These are phyloP conservation scores for Pseudisothecium myosuroides DNA, from an alignment of 225 moss, liverwort and hornwort species.

Conservation along the genomic window DNA sequence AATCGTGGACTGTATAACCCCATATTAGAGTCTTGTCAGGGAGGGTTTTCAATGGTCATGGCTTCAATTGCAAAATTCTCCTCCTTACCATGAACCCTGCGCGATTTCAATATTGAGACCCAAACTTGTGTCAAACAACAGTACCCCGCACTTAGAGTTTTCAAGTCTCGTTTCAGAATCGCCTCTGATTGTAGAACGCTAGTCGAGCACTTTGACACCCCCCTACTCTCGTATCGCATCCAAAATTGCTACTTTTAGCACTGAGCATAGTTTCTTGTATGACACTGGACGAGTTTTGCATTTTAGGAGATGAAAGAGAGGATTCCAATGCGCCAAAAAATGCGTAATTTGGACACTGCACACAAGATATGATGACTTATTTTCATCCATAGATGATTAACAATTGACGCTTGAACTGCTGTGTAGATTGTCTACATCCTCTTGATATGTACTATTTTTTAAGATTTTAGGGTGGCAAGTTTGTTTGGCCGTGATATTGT, in stretches of 20 bases:
- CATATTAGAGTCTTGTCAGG: neutral
- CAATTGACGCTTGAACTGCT: neutral
- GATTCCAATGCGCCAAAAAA: neutral
- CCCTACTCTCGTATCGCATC: neutral
- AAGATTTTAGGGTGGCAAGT: neutral
- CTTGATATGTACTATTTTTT: neutral
- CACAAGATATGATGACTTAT: neutral
- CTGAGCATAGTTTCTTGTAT: neutral
- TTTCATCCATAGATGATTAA: neutral
- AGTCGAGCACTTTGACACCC: neutral
- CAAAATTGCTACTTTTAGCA: neutral
- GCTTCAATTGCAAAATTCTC: neutral
- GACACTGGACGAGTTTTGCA: neutral
- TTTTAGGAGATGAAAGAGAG: neutral
- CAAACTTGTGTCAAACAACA: neutral
- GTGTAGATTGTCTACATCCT: neutral
- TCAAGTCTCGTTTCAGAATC: neutral
- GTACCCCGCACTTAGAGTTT: neutral
- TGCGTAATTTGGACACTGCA: neutral
- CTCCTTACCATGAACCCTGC: neutral
- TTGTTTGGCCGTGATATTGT: neutral
- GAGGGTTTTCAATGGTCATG: no score
- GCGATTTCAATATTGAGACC: neutral
- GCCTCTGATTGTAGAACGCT: neutral
- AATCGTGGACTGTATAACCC: neutral